Evolutionary conservation across 1,284 basidiomycete species (phyloP).

Genomic region (Cutaneotrichosporon curvatum): DNA sequence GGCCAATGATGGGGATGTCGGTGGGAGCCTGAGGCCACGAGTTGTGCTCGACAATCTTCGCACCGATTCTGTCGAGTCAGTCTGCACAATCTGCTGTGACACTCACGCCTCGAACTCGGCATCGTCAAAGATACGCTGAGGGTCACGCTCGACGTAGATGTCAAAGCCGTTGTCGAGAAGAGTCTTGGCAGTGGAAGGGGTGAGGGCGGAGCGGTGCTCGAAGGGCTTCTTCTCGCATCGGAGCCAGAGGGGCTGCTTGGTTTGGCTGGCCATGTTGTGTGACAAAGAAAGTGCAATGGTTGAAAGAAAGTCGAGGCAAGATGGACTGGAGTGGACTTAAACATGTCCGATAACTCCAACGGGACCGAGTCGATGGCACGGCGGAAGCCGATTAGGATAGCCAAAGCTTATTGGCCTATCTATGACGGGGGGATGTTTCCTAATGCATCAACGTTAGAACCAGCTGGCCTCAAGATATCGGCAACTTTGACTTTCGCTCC

Average conservation of each 20-base stretch:
- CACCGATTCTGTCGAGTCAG: constrained; percentile 68
- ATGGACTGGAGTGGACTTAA: too few species aligned
- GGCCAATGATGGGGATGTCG: constrained; percentile 78
- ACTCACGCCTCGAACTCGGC: constrained; percentile 85
- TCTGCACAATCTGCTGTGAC: not conserved
- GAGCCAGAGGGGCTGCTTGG: constrained; percentile 61
- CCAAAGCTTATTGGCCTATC: not conserved
- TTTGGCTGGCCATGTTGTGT: constrained; percentile 16
- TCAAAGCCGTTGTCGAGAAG: constrained; percentile 88
- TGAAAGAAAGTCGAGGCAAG: too few species aligned
- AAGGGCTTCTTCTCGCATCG: constrained; percentile 92
- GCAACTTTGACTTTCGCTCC: too few species aligned
- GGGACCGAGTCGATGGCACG: too few species aligned
- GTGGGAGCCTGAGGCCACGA: constrained; percentile 73
- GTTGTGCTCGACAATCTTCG: constrained; percentile 81
- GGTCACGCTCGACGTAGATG: constrained; percentile 86
- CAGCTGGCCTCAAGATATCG: too few species aligned
- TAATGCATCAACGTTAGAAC: too few species aligned
- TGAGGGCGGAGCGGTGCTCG: constrained; percentile 87
- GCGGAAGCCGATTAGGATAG: too few species aligned
- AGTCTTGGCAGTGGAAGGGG: constrained; percentile 82
- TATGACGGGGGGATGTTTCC: too few species aligned
- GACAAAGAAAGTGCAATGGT: not conserved
- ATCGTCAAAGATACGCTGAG: constrained; percentile 93
- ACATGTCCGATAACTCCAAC: too few species aligned